Percentiles rank a stretch among this genome's conserved stretches.
These are phyloP conservation scores for Spirogloea muscicola DNA, from an alignment of 139 green algal genomes.

Conservation along the genomic window DNA sequence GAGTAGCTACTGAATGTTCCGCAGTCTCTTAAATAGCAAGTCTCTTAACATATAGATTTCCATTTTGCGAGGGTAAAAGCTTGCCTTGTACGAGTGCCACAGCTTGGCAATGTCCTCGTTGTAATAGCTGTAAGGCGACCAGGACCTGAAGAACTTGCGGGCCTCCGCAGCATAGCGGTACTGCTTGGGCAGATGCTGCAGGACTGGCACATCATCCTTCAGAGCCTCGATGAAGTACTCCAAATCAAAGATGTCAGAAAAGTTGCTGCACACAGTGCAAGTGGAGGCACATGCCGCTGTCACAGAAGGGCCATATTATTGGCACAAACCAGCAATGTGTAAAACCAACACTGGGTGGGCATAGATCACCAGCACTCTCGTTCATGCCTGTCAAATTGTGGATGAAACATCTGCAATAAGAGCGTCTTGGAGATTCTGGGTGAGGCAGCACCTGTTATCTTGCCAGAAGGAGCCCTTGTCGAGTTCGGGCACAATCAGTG, in stretches of 20 bases:
- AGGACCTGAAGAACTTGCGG: conserved; percentile 1
- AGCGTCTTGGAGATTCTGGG: background rate
- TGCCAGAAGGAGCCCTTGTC: conserved; percentile 40
- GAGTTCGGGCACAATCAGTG: conserved; percentile 37
- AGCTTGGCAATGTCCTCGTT: background rate
- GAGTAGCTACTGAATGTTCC: too few species aligned
- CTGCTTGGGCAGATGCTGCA: conserved; percentile 8
- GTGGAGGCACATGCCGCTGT: background rate
- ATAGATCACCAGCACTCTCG: background rate
- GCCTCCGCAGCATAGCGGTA: background rate
- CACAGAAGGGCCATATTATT: background rate
- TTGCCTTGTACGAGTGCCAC: conserved; percentile 31
- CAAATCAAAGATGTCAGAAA: conserved; percentile 29
- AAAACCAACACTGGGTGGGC: background rate
- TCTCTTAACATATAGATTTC: too few species aligned
- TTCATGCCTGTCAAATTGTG: background rate
- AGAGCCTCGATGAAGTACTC: conserved; percentile 14
- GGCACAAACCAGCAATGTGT: background rate
- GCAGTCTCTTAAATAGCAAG: too few species aligned
- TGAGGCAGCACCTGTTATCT: conserved; percentile 15
- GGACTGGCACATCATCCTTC: conserved; percentile 3
- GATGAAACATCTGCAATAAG: background rate
- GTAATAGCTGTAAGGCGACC: conserved; percentile 8
- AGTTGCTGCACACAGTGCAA: conserved; percentile 13
- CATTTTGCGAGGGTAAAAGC: too few species aligned